Evolutionary conservation across 176 grass and related monocot genomes (phyloP), one percentile per base, ranked within the genome.

Genomic region (Carex pumila): DNA sequence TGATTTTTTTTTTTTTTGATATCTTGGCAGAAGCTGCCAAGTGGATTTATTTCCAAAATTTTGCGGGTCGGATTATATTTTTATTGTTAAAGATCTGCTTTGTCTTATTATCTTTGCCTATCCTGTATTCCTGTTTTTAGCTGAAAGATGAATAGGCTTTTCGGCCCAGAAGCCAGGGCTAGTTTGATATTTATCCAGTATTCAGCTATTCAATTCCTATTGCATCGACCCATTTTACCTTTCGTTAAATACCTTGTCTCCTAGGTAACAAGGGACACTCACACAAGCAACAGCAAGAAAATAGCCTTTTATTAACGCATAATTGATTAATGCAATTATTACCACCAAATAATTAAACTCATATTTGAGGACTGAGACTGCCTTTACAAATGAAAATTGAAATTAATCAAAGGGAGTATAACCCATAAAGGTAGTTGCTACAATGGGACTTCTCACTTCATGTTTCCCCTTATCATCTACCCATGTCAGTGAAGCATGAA

Each of bases 401-500:
- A 50, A 50, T 13, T 52, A 52, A 75, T 75, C 47, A 75, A 25
- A 25, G 19, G 53, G 5, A 74, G 41, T 0, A 74, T 50, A 52
- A 74, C 70, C 70, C 4, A 19, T 89, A 36, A 81, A 65, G 3
- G 91, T 90, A 14, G 94, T 93, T 17, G 57, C 94, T 0, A 98
- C 88, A 12, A 98, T 93, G 2, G 96, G 89, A 60, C 93, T 98
- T 62, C 93, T 92, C 18, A 95, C 96, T 18, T 73, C 36, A 84
- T 98, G 89, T 65, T 93, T 95, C 18, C 91, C 89, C 45, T 83
- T 66, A 32, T 87, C 85, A 74, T 95, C 91, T 32, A 95, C 76
- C 96, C 96, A 98, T 53, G 66, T 93, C 85, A 98, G 65, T 25
- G 96, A 90, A 3, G 89, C 96, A 68, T 95, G 87, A 30, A 86